Evolutionary conservation across 2,329 filamentous ascomycete species (phyloP).

Genomic region (Chaetomiaceae sp.): DNA sequence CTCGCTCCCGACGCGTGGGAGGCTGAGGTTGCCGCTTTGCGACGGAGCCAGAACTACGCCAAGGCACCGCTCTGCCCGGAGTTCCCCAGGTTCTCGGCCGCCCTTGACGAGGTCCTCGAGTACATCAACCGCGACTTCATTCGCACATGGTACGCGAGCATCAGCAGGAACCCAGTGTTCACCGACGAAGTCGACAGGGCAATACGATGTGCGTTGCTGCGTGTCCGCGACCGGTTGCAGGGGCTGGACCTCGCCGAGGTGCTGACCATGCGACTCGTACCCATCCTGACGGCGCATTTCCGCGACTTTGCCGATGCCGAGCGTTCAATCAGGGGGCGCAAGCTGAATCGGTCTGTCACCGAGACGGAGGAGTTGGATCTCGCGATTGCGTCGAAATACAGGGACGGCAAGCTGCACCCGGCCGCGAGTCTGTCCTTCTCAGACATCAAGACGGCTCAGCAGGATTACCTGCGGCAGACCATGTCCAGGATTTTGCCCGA

Average conservation of each 20-base stretch:
- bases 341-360: slow-evolving; percentile 82
- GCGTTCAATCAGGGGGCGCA: slow-evolving; percentile 74
- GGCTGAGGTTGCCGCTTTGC: slow-evolving; percentile 61
- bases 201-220: slow-evolving; percentile 65
- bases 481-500: slow-evolving; percentile 60
- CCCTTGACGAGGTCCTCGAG: slow-evolving; percentile 71
- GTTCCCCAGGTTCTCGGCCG: slow-evolving; percentile 70
- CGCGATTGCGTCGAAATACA: slow-evolving; percentile 92
- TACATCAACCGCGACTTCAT: slow-evolving; percentile 79
- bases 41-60: slow-evolving; percentile 59
- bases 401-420: slow-evolving; percentile 78
- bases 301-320: slow-evolving; percentile 90
- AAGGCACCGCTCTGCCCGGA: slow-evolving; percentile 65
- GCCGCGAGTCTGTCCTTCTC: slow-evolving; percentile 78
- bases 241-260: slow-evolving; percentile 79
- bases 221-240: slow-evolving; percentile 64
- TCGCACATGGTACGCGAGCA: slow-evolving; percentile 78
- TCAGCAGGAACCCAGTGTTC: slow-evolving; percentile 75
- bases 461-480: slow-evolving; percentile 76
- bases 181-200: slow-evolving; percentile 78
- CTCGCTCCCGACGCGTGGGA: slow-evolving; percentile 59
- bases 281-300: slow-evolving; percentile 81
- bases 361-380: slow-evolving; percentile 94
- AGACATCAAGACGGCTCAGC: slow-evolving; percentile 77
- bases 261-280: slow-evolving; percentile 74